Evolutionary conservation across 805 yeast species (phyloP).

Genomic region (Wickerhamomyces pijperi): DNA sequence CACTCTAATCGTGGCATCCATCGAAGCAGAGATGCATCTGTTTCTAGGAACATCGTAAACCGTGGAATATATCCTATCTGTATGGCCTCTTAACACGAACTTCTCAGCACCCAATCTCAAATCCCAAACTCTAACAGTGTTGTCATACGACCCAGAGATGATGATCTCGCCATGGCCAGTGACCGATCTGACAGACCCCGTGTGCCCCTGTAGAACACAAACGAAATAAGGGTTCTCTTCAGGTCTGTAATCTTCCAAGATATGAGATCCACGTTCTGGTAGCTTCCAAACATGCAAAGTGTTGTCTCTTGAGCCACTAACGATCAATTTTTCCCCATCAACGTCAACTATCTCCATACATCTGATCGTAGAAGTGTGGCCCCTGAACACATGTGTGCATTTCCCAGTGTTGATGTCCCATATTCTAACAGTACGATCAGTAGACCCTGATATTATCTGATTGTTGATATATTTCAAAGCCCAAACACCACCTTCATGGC

Average conservation of each 20-base stretch:
- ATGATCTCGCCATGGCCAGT: slow-evolving; percentile 77
- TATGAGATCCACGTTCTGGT: slow-evolving; percentile 33
- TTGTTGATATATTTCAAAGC: slow-evolving; percentile 81
- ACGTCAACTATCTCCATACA: slow-evolving; percentile 76
- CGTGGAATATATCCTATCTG: slow-evolving; percentile 81
- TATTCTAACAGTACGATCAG: slow-evolving; percentile 86
- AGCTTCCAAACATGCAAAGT: slow-evolving; percentile 76
- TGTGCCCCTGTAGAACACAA: slow-evolving; percentile 62
- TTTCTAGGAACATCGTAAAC: slow-evolving; percentile 66
- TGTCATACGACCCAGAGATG: slow-evolving; percentile 85
- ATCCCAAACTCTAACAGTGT: slow-evolving; percentile 89
- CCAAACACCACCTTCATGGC: slow-evolving; percentile 99
- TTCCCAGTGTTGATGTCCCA: slow-evolving; percentile 82
- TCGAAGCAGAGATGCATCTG: slow-evolving; percentile 81
- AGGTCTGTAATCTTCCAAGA: slow-evolving; percentile 22
- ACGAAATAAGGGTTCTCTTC: slow-evolving; percentile 50
- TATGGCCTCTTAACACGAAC: slow-evolving; percentile 71
- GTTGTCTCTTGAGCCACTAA: slow-evolving; percentile 84
- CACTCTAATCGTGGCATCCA: slow-evolving; percentile 78
- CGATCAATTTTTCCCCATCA: slow-evolving; percentile 56
- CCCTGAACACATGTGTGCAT: slow-evolving; percentile 85
- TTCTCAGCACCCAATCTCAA: slow-evolving; percentile 62
- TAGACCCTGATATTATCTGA: slow-evolving; percentile 85
- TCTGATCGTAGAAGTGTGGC: slow-evolving; percentile 88
- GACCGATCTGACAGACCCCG: slow-evolving; percentile 75